These are phyloP conservation scores for Carex parvula DNA, from an alignment of 176 grass and related monocot genomes.

Conservation along the genomic window DNA sequence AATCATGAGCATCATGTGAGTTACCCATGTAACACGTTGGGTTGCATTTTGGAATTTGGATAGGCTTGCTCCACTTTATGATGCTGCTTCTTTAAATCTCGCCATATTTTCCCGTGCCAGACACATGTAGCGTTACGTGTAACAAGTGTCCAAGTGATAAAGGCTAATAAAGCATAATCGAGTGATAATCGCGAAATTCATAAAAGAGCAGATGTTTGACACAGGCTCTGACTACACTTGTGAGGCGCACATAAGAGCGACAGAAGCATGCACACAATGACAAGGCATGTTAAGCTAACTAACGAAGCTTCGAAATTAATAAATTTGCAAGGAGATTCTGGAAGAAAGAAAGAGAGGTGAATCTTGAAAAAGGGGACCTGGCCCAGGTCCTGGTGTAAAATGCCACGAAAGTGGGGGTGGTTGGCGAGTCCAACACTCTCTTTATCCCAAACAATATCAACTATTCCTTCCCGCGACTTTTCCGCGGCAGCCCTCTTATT, in stretches of 20 bases:
- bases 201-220: background rate
- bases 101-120: background rate
- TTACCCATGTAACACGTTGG: conserved; percentile 8
- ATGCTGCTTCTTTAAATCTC: background rate
- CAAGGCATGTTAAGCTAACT: background rate
- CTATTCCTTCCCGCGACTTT: background rate
- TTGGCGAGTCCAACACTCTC: conserved; percentile 4
- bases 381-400: background rate
- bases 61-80: background rate
- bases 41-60: background rate
- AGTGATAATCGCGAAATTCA: no score
- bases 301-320: conserved; percentile 5
- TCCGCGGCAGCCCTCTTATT: background rate
- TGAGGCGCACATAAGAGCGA: background rate
- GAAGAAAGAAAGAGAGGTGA: background rate
- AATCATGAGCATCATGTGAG: conserved; percentile 12
- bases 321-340: background rate
- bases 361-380: background rate
- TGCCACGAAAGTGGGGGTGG: background rate
- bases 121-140: background rate
- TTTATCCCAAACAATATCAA: background rate
- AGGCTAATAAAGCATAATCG: no score
- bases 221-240: background rate
- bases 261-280: background rate
- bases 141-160: background rate